Conservation (phyloP, 1,284 basidiomycete species). For the Pseudozyma thailandica region DNA sequence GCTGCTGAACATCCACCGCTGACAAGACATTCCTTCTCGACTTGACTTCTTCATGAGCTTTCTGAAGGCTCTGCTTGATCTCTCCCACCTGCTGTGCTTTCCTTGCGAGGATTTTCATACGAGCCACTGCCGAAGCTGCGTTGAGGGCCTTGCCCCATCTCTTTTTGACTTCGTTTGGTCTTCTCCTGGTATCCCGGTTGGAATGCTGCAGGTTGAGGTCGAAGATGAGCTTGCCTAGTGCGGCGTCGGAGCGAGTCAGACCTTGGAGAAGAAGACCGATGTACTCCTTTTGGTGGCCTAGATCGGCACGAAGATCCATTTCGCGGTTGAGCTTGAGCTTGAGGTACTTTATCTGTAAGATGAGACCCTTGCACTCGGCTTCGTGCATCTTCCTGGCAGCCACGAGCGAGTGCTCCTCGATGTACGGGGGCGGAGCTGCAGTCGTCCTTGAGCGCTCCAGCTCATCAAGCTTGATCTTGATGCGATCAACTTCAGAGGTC, state of each 20-base stretch:
- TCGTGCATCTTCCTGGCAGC: conserved; percentile 73
- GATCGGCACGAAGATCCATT: conserved; percentile 79
- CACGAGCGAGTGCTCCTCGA: conserved; percentile 19
- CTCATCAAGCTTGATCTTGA: conserved; percentile 38
- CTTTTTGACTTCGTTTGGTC: conserved; percentile 4
- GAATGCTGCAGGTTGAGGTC: conserved; percentile 33
- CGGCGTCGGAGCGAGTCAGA: conserved; percentile 19
- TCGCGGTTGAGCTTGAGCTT: conserved; percentile 91
- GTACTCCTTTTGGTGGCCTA: conserved; percentile 81
- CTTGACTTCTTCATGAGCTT: conserved; percentile 33
- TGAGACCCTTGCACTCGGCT: conserved; percentile 84
- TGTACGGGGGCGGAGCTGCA: conserved; percentile 16
- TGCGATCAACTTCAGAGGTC: conserved; percentile 25
- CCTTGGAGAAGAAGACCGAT: conserved; percentile 37
- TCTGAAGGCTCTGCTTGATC: conserved; percentile 26
- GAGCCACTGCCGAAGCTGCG: conserved; percentile 16
- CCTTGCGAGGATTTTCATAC: conserved; percentile 26
- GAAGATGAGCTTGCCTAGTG: conserved; percentile 31
- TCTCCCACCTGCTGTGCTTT: conserved; percentile 10
- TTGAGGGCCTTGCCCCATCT: conserved; percentile 40
- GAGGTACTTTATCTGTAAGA: conserved; percentile 88
- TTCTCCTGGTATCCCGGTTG: conserved; percentile 5
- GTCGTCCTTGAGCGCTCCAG: conserved; percentile 13
- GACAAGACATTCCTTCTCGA: conserved; percentile 13
- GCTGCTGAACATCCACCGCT: conserved; percentile 2